Evolutionary conservation across 1,139 yeast genomes (phyloP).

Genomic region (Pichia sorboxylosa): DNA sequence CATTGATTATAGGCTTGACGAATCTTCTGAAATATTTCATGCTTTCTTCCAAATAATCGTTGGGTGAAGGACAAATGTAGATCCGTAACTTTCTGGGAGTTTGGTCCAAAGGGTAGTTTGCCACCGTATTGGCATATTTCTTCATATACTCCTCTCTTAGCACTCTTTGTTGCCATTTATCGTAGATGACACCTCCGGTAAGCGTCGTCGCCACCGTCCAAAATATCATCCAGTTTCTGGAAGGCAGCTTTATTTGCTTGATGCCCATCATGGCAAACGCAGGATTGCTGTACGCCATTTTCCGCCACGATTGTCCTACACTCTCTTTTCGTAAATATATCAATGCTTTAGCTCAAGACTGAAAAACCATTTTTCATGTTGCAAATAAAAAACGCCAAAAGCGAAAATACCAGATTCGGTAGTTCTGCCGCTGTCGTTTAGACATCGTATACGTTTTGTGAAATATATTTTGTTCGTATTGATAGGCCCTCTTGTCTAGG

Average conservation of each 20-base stretch:
- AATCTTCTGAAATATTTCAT: conserved; percentile 64
- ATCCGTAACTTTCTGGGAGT: conserved; percentile 70
- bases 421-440: no score
- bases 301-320: no score
- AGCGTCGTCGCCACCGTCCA: conserved; percentile 59
- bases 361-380: no score
- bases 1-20: conserved; percentile 75
- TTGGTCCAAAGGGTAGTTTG: conserved; percentile 28
- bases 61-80: conserved; percentile 92
- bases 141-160: conserved; percentile 56
- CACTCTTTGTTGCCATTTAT: conserved; percentile 58
- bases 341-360: no score
- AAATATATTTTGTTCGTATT: no score
- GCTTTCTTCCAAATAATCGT: conserved; percentile 74
- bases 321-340: no score
- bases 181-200: conserved; percentile 69
- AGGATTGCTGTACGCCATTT: conserved; percentile 53
- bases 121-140: conserved; percentile 35
- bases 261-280: conserved; percentile 85
- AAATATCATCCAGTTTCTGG: conserved; percentile 88
- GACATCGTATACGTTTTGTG: no score
- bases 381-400: no score
- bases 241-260: conserved; percentile 65
- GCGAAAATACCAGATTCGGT: no score
- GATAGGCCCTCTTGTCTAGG: no score